These are phyloP conservation scores for Claviceps purpurea DNA, from an alignment of 2,329 filamentous ascomycete genomes.

Conservation along the genomic window DNA sequence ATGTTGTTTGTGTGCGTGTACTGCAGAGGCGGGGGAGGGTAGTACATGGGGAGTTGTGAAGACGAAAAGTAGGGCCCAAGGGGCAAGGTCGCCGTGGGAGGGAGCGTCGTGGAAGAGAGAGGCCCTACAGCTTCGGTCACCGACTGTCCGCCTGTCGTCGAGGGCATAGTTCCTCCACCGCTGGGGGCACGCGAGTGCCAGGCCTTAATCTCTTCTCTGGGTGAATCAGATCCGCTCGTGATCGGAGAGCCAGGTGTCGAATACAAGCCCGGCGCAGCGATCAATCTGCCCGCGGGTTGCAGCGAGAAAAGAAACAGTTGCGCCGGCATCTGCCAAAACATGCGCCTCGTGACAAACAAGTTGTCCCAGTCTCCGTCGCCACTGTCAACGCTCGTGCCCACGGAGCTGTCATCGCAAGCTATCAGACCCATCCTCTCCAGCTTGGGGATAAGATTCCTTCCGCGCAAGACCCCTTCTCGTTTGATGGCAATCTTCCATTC, in stretches of 20 bases:
- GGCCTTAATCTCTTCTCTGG: constrained; percentile 4
- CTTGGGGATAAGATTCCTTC: constrained; percentile 73
- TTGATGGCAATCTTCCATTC: constrained; percentile 81
- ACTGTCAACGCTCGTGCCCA: constrained; percentile 51
- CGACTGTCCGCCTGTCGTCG: constrained; percentile 8
- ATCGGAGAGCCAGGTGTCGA: constrained; percentile 36
- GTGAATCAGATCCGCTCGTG: constrained; percentile 16
- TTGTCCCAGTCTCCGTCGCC: constrained; percentile 54
- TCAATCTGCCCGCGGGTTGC: constrained; percentile 36
- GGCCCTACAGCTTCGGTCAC: constrained; percentile 26
- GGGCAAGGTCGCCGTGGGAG: constrained; percentile 25
- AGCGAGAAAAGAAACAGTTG: constrained; percentile 80
- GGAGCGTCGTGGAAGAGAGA: constrained; percentile 22
- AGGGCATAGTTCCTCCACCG: constrained; percentile 5
- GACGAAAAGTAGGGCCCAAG: constrained; percentile 65
- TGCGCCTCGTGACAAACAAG: constrained; percentile 69
- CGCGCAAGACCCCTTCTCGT: constrained; percentile 76
- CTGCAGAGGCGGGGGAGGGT: constrained; percentile 68
- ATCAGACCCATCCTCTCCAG: constrained; percentile 88
- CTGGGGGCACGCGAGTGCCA: constrained; percentile 7
- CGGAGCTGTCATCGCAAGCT: constrained; percentile 58
- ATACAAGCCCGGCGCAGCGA: constrained; percentile 23
- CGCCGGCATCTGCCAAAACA: constrained; percentile 88
- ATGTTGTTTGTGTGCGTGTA: constrained; percentile 67
- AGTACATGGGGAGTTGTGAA: constrained; percentile 83